Percentiles rank a stretch among this genome's conserved stretches.
phyloP scores from a whole-genome alignment of 352 stramenopile species.

The Globisporangium cederbergense region DNA sequence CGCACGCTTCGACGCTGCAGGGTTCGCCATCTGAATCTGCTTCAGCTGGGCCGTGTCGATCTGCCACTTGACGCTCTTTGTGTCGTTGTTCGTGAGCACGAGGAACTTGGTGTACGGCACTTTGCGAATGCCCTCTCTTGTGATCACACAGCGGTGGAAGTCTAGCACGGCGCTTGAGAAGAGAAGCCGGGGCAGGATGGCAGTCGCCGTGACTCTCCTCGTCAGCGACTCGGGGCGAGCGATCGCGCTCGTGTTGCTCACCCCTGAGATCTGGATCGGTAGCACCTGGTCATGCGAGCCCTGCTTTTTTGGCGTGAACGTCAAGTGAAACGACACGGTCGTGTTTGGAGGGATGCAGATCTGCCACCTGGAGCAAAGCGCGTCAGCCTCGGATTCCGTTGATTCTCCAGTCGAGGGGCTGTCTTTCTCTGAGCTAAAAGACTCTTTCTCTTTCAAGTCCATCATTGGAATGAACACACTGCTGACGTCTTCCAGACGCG shows the following conservation, averaged over 20 bases:
- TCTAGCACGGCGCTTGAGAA: slow-evolving; percentile 72
- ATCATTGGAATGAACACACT: slow-evolving; percentile 75
- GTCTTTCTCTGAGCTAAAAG: background rate
- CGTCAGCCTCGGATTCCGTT: slow-evolving; percentile 12
- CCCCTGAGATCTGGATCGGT: slow-evolving; percentile 71
- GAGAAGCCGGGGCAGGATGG: slow-evolving; percentile 56
- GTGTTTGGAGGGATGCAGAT: slow-evolving; percentile 65
- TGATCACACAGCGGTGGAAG: slow-evolving; percentile 87
- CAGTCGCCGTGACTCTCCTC: slow-evolving; percentile 45
- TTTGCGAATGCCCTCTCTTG: slow-evolving; percentile 76
- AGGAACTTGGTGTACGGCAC: slow-evolving; percentile 86
- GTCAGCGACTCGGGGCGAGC: slow-evolving; percentile 30
- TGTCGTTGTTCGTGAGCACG: slow-evolving; percentile 71
- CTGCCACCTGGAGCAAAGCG: slow-evolving; percentile 56
- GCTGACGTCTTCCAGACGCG: slow-evolving; percentile 69
- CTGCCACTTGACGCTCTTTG: slow-evolving; percentile 62
- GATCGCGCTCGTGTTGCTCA: slow-evolving; percentile 22
- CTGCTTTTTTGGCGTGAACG: slow-evolving; percentile 55
- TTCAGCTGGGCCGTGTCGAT: slow-evolving; percentile 62
- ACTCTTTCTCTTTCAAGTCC: slow-evolving; percentile 6
- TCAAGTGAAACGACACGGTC: slow-evolving; percentile 70
- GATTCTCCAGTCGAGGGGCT: background rate
- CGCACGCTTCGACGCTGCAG: slow-evolving; percentile 24
- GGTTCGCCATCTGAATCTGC: slow-evolving; percentile 16
- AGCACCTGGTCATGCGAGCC: slow-evolving; percentile 55